Percentiles rank a stretch among this genome's conserved stretches.
These are phyloP conservation scores for Thielaviopsis musarum DNA, from an alignment of 2,329 filamentous ascomycete genomes.

Conservation along the genomic window DNA sequence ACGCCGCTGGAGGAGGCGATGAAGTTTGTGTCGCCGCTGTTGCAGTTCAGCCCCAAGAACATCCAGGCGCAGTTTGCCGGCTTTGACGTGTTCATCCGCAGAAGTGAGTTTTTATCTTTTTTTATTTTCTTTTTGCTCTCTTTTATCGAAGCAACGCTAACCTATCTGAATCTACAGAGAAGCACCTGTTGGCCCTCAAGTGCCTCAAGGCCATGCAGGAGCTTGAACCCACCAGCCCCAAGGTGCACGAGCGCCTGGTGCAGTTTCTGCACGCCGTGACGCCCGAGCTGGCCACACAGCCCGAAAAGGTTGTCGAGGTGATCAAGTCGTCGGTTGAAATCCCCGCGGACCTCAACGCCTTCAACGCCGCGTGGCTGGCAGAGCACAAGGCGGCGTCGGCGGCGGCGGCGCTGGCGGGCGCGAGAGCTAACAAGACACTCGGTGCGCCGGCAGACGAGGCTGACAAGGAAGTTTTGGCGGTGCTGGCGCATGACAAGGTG, in stretches of 20 bases:
- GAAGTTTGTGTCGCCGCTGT: conserved; percentile 67
- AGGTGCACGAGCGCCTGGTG: conserved; percentile 57
- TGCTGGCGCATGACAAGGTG: conserved; percentile 33
- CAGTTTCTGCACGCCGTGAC: conserved; percentile 50
- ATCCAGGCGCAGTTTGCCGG: conserved; percentile 70
- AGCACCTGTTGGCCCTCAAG: conserved; percentile 73
- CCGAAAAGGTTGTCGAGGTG: conserved; percentile 49
- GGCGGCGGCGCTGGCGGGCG: conserved; percentile 44
- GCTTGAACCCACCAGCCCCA: conserved; percentile 52
- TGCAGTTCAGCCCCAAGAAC: conserved; percentile 67
- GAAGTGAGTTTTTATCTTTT: conserved; percentile 43
- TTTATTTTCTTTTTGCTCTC: no score
- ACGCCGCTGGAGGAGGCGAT: conserved; percentile 74
- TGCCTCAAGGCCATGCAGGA: conserved; percentile 60
- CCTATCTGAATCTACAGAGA: conserved; percentile 37
- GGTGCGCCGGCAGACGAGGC: conserved; percentile 35
- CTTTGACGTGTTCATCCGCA: conserved; percentile 76
- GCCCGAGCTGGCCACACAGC: conserved; percentile 39
- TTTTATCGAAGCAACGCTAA: neutral
- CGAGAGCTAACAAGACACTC: conserved; percentile 42
- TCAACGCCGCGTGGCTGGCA: conserved; percentile 49
- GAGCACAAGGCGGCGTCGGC: conserved; percentile 42
- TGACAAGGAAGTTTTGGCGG: conserved; percentile 46
- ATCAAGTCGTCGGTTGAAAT: conserved; percentile 45
- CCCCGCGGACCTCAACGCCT: conserved; percentile 34